Conservation (phyloP, 768 basidiomycete genomes). For the Auriculariales sp. region DNA sequence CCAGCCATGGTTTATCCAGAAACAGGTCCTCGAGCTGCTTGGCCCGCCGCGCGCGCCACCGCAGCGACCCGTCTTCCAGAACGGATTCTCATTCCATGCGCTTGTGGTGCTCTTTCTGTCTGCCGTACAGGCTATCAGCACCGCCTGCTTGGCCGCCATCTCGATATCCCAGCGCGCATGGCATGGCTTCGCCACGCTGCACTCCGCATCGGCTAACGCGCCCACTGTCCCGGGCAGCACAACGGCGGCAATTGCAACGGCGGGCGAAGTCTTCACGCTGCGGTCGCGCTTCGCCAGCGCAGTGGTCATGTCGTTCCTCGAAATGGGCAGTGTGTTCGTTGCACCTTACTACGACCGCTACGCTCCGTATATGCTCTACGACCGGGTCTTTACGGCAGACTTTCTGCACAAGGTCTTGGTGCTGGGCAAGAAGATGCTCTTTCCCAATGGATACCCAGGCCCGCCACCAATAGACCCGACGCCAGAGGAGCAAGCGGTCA, state of each 20-base stretch:
- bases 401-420: slow-evolving; percentile 40
- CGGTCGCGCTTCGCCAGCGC: slow-evolving; percentile 33
- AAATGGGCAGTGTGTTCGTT: slow-evolving; percentile 31
- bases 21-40: slow-evolving; percentile 47
- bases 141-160: slow-evolving; percentile 34
- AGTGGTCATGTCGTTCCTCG: slow-evolving; percentile 29
- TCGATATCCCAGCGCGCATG: slow-evolving; percentile 55
- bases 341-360: slow-evolving; percentile 23
- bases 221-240: slow-evolving; percentile 4
- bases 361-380: slow-evolving; percentile 43
- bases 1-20: slow-evolving; percentile 87
- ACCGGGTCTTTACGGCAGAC: slow-evolving; percentile 33
- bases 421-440: slow-evolving; percentile 53
- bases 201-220: slow-evolving; percentile 12
- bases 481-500: slow-evolving; percentile 51
- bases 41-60: slow-evolving; percentile 21
- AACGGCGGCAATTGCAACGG: slow-evolving; percentile 28
- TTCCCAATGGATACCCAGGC: slow-evolving; percentile 81
- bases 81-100: slow-evolving; percentile 28
- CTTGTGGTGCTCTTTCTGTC: slow-evolving; percentile 61
- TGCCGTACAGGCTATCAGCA: slow-evolving; percentile 55
- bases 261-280: slow-evolving; percentile 26
- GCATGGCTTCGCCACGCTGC: slow-evolving; percentile 47
- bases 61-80: background rate
- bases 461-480: slow-evolving; percentile 61